Conservation (phyloP, 2,329 filamentous ascomycete species). For the Aureobasidium sp. region DNA sequence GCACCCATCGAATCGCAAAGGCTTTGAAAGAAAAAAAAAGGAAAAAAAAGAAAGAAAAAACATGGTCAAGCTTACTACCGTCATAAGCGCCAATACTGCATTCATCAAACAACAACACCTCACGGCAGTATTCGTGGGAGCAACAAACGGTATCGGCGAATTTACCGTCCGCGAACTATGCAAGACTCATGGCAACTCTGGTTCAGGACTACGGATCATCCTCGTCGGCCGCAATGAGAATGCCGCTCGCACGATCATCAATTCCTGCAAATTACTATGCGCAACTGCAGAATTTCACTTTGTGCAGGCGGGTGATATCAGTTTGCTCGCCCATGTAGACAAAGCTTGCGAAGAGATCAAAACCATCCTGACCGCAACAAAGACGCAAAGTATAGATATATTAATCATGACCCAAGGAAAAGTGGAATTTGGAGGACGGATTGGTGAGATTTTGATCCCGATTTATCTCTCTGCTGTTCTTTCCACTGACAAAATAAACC, state of each 20-base stretch:
- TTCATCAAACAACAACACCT: constrained; percentile 14
- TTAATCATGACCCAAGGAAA: constrained; percentile 35
- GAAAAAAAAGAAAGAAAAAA: not conserved
- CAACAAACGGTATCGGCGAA: constrained; percentile 22
- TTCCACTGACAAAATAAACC: not conserved
- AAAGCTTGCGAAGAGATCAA: constrained; percentile 27
- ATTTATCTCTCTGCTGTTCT: not conserved
- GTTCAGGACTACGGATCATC: constrained; percentile 19
- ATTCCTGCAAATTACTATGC: constrained; percentile 20
- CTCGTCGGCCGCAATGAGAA: constrained; percentile 20
- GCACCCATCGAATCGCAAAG: too few relatives aligned
- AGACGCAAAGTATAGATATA: constrained; percentile 31
- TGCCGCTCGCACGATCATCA: constrained; percentile 16
- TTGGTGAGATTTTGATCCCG: not conserved
- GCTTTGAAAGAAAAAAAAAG: too few relatives aligned
- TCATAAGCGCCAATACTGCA: constrained; percentile 1
- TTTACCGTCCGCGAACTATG: constrained; percentile 18
- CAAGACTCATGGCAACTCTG: constrained; percentile 15
- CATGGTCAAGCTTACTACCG: not conserved
- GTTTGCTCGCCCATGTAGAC: constrained; percentile 31
- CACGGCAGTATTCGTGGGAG: constrained; percentile 21
- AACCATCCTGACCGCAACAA: constrained; percentile 5
- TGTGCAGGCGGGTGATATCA: constrained; percentile 29
- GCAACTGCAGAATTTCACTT: constrained; percentile 24
- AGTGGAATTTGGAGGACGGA: constrained; percentile 24